Conservation (phyloP, 345 rosid genomes). For the Carallia brachiata region DNA sequence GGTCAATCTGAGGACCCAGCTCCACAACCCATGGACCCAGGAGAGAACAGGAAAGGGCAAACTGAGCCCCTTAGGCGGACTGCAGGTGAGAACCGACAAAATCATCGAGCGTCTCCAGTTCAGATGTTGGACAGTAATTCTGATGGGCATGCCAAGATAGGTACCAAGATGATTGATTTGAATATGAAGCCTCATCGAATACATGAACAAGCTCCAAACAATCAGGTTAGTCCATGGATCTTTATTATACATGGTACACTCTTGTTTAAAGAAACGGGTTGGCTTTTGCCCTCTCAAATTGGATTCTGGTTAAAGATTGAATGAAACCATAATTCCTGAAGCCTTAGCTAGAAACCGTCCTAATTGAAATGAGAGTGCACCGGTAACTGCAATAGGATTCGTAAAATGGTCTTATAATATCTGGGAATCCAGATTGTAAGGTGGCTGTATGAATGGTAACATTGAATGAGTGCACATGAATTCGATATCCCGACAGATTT, state of each 20-base stretch:
- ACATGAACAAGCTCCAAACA: conserved; percentile 52
- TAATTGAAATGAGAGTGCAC: no score
- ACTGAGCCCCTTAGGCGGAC: conserved; percentile 26
- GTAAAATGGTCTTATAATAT: no score
- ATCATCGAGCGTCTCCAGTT: conserved; percentile 33
- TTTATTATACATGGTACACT: background rate
- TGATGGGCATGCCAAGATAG: conserved; percentile 37
- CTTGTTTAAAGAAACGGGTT: no score
- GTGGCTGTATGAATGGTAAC: no score
- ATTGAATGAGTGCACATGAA: background rate
- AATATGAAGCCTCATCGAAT: conserved; percentile 61
- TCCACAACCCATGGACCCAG: conserved; percentile 30
- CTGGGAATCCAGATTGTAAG: no score
- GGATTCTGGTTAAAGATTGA: background rate
- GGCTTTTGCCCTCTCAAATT: background rate
- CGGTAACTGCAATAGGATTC: no score
- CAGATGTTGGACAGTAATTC: conserved; percentile 29
- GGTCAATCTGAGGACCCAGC: conserved; percentile 20
- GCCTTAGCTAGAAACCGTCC: background rate
- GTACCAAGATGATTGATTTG: conserved; percentile 60
- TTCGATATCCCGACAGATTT: background rate
- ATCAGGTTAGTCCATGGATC: conserved; percentile 43
- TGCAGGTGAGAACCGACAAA: conserved; percentile 35
- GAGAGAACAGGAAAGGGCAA: conserved; percentile 32
- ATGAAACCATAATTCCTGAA: background rate